Conservation (phyloP, 352 stramenopile species). For the Phytophthora pisi region DNA sequence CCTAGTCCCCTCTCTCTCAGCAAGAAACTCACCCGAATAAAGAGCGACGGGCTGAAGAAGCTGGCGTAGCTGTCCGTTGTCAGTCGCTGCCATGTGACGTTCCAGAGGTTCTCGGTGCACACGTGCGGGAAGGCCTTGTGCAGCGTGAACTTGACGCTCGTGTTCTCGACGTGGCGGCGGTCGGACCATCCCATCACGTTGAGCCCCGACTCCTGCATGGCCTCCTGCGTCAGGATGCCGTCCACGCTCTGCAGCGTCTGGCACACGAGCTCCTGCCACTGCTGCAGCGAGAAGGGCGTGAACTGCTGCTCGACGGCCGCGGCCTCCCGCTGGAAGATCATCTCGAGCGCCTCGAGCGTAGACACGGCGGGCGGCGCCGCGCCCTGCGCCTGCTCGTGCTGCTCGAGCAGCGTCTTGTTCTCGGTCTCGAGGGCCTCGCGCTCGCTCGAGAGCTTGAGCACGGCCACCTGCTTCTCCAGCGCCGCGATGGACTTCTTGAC, state of each 20-base stretch:
- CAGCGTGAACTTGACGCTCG: conserved; percentile 53
- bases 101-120: conserved; percentile 50
- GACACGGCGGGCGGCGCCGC: not conserved
- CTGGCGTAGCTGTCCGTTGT: conserved; percentile 51
- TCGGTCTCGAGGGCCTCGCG: conserved; percentile 41
- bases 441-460: conserved; percentile 47
- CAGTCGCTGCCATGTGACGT: conserved; percentile 46
- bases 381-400: conserved; percentile 16
- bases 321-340: conserved; percentile 41
- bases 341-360: conserved; percentile 34
- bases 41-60: conserved; percentile 56
- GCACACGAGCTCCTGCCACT: conserved; percentile 44
- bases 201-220: conserved; percentile 38
- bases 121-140: conserved; percentile 55
- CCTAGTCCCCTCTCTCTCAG: not conserved
- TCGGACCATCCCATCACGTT: conserved; percentile 59
- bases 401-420: conserved; percentile 40
- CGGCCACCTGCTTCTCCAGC: conserved; percentile 43
- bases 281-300: conserved; percentile 29
- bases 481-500: conserved; percentile 42
- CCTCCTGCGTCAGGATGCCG: conserved; percentile 31
- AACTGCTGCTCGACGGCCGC: conserved; percentile 40
- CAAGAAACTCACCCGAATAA: conserved; percentile 41
- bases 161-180: conserved; percentile 43
- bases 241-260: conserved; percentile 44